Evolutionary conservation across 495 filamentous ascomycete species (phyloP).

Genomic region (Penicillium malachiteum): DNA sequence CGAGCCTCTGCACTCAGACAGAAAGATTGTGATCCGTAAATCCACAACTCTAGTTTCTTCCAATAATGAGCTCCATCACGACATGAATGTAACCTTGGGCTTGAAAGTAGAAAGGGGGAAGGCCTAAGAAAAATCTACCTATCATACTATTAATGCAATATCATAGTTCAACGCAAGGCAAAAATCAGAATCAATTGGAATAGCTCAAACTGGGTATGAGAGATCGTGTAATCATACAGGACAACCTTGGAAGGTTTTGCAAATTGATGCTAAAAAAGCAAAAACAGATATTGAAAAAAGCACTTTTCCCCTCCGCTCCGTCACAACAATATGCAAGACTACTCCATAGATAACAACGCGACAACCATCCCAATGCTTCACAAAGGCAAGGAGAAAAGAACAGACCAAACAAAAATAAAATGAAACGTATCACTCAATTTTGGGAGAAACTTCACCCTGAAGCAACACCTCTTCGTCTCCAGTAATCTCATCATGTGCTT

Average conservation of each 20-base stretch:
- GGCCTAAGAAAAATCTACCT: not conserved
- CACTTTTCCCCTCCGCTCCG: not conserved
- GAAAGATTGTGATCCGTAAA: too few species aligned
- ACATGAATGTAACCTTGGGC: too few species aligned
- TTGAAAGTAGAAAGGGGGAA: too few species aligned
- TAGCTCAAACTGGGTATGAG: not conserved
- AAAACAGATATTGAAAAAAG: not conserved
- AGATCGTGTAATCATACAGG: constrained; percentile 1
- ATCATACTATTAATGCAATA: not conserved
- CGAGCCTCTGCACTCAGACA: too few species aligned
- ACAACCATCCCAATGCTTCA: not conserved
- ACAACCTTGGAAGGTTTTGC: not conserved
- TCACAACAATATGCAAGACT: not conserved
- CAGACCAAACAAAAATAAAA: not conserved
- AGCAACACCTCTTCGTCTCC: not conserved
- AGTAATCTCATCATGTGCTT: constrained; percentile 9
- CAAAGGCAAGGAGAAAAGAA: not conserved
- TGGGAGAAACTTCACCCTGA: not conserved
- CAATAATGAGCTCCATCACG: too few species aligned
- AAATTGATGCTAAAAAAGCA: not conserved
- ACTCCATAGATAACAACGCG: not conserved
- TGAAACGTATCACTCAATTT: not conserved
- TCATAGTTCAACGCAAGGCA: not conserved
- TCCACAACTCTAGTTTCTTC: too few species aligned
- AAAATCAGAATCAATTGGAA: not conserved